Evolutionary conservation across 495 filamentous ascomycete species (phyloP).

Genomic region (Articulospora tetracladia): DNA sequence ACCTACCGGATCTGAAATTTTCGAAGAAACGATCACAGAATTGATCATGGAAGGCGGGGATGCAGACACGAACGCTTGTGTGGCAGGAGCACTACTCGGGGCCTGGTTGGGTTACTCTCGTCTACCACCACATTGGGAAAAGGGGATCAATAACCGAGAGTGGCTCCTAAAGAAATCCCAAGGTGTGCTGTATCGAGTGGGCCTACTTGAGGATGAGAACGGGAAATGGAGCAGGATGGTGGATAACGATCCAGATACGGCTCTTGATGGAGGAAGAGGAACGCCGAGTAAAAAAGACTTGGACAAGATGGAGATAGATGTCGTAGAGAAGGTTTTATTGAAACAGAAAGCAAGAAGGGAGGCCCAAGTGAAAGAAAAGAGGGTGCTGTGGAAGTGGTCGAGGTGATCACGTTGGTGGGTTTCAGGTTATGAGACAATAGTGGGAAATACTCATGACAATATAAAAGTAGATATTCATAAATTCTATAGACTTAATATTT

Average conservation of each 20-base stretch:
- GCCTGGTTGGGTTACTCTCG: constrained; percentile 35
- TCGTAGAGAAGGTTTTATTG: constrained; percentile 21
- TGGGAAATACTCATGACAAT: not conserved
- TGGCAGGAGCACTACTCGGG: constrained; percentile 41
- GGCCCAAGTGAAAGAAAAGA: constrained; percentile 11
- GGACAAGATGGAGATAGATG: constrained; percentile 29
- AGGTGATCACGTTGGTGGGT: constrained; percentile 10
- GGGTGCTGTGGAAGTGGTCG: constrained; percentile 19
- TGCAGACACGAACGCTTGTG: constrained; percentile 46
- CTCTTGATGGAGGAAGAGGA: constrained; percentile 27
- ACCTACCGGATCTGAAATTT: constrained; percentile 22
- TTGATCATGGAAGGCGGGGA: constrained; percentile 45
- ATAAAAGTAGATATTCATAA: not conserved
- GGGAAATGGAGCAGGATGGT: constrained; percentile 12
- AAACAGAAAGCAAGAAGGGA: constrained; percentile 13
- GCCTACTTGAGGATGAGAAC: constrained; percentile 27
- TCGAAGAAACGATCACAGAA: constrained; percentile 38
- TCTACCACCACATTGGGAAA: constrained; percentile 38
- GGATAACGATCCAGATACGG: constrained; percentile 28
- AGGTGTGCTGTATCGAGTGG: constrained; percentile 26
- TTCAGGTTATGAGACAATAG: not conserved
- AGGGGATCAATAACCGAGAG: constrained; percentile 34
- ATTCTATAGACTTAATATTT: not conserved
- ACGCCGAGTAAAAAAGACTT: constrained; percentile 27
- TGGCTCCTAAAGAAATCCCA: constrained; percentile 38